A percentile compares a stretch with the other conserved stretches of the same genome.
Evolutionary conservation across 768 basidiomycete species (phyloP).

Genomic region (Leccinum ochraceum): DNA sequence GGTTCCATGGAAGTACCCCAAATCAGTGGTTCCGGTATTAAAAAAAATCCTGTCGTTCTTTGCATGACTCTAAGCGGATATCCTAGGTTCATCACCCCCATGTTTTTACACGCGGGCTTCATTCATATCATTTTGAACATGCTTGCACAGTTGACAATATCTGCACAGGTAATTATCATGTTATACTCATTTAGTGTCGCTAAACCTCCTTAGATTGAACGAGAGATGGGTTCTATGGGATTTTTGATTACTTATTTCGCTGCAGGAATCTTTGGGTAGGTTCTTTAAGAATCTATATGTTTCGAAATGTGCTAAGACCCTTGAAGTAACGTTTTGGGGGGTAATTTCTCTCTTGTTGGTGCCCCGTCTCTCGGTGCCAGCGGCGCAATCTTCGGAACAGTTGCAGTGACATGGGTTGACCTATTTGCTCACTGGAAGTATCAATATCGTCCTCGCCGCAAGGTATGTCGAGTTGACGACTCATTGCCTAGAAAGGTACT

Average conservation of each 20-base stretch:
- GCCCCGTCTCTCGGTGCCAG: slow-evolving; percentile 89
- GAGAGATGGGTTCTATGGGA: slow-evolving; percentile 86
- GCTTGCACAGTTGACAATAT: slow-evolving; percentile 80
- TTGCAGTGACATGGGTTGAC: slow-evolving; percentile 87
- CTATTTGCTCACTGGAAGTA: slow-evolving; percentile 91
- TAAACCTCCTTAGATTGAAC: slow-evolving; percentile 62
- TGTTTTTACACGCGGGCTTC: slow-evolving; percentile 95
- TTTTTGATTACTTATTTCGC: slow-evolving; percentile 88
- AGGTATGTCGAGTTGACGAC: slow-evolving; percentile 43
- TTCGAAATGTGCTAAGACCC: slow-evolving; percentile 5
- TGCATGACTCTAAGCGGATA: slow-evolving; percentile 39
- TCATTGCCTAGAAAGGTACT: neutral
- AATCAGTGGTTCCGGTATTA: slow-evolving; percentile 57
- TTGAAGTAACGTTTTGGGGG: slow-evolving; percentile 79
- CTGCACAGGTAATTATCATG: slow-evolving; percentile 58
- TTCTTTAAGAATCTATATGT: neutral
- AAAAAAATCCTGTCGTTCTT: slow-evolving; percentile 35
- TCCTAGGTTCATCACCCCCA: slow-evolving; percentile 77
- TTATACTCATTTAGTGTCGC: neutral
- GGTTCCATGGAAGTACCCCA: slow-evolving; percentile 48
- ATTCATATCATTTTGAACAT: slow-evolving; percentile 92
- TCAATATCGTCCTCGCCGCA: slow-evolving; percentile 77
- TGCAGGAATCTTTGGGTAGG: slow-evolving; percentile 89
- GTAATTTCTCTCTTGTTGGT: slow-evolving; percentile 90
- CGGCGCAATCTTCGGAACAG: slow-evolving; percentile 89